phyloP scores from a whole-genome alignment of 192 early-diverging fungal species.

The Coemansia guatemalensis region DNA sequence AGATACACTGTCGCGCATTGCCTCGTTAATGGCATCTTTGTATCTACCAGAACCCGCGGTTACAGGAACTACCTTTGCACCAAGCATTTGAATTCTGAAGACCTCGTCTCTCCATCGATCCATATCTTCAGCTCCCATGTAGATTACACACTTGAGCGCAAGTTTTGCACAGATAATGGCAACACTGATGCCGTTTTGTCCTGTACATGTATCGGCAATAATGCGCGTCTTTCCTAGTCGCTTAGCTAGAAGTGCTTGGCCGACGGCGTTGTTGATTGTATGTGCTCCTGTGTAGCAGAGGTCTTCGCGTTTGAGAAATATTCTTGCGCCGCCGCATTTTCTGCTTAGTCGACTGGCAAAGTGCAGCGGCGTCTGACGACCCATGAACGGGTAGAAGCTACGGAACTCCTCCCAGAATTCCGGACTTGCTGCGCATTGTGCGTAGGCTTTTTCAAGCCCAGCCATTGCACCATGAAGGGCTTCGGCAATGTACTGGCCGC shows the following conservation, averaged over 20 bases:
- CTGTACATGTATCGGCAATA: constrained; percentile 98
- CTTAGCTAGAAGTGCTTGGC: constrained; percentile 92
- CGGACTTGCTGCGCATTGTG: constrained; percentile 78
- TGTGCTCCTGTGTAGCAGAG: constrained; percentile 99
- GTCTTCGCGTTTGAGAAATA: constrained; percentile 99
- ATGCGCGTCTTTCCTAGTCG: constrained; percentile 94
- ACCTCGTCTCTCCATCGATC: constrained; percentile 93
- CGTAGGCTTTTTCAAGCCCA: constrained; percentile 86
- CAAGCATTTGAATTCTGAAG: constrained; percentile 92
- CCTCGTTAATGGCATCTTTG: constrained; percentile 99
- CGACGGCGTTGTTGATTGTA: constrained; percentile 98
- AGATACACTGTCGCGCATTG: constrained; percentile 98
- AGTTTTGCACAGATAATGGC: constrained; percentile 98
- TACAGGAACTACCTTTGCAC: constrained; percentile 89
- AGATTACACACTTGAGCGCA: constrained; percentile 93
- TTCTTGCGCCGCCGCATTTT: constrained; percentile 75
- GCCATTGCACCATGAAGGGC: constrained; percentile 93
- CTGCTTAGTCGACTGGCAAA: constrained; percentile 84
- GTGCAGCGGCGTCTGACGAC: constrained; percentile 86
- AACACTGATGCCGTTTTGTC: constrained; percentile 97
- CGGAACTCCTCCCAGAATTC: constrained; percentile 93
- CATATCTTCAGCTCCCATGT: constrained; percentile 98
- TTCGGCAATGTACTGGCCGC: constrained; percentile 97
- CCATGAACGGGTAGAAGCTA: constrained; percentile 89
- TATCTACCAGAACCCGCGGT: constrained; percentile 75